phyloP scores from a whole-genome alignment of 2,329 filamentous ascomycete genomes.

The Lasiodiplodia sp. region DNA sequence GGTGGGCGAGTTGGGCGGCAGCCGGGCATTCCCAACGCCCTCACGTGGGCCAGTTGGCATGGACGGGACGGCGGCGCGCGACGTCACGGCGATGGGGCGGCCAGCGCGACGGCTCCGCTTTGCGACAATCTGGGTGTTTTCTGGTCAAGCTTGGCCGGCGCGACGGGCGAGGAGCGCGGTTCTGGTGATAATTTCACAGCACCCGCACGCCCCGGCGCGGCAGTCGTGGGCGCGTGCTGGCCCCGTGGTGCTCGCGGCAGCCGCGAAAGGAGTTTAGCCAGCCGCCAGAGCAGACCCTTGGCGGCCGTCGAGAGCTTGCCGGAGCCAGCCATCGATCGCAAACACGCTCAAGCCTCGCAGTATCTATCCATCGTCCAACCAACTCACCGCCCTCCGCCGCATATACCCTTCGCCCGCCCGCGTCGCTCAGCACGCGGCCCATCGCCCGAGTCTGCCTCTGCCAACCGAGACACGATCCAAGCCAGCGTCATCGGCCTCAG shows the following conservation, averaged over 20 bases:
- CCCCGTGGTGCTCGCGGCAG: slow-evolving; percentile 13
- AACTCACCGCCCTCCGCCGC: slow-evolving; percentile 30
- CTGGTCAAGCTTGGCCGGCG: slow-evolving; percentile 11
- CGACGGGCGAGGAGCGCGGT: slow-evolving; percentile 3
- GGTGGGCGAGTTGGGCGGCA: slow-evolving; percentile 5
- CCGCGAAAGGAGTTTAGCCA: slow-evolving; percentile 21
- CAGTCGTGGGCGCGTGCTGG: slow-evolving; percentile 11
- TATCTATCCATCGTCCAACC: slow-evolving; percentile 30
- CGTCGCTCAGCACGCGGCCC: slow-evolving; percentile 28
- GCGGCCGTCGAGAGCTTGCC: slow-evolving; percentile 20
- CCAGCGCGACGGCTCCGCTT: slow-evolving; percentile 15
- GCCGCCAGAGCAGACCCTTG: slow-evolving; percentile 12
- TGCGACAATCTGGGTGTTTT: slow-evolving; percentile 21
- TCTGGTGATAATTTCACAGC: slow-evolving; percentile 23
- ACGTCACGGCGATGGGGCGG: slow-evolving; percentile 24
- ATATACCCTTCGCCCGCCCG: slow-evolving; percentile 27
- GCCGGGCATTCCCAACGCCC: slow-evolving; percentile 15
- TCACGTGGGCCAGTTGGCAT: slow-evolving; percentile 15
- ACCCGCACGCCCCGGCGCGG: slow-evolving; percentile 14
- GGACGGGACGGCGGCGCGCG: slow-evolving; percentile 7
- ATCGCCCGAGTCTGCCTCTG: slow-evolving; percentile 22
- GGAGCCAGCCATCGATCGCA: slow-evolving; percentile 30
- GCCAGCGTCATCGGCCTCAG: slow-evolving; percentile 25
- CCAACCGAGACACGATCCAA: slow-evolving; percentile 18
- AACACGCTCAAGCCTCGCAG: slow-evolving; percentile 29